Conservation (phyloP, 2,329 filamentous ascomycete genomes). For the Hypoxylon sp. region DNA sequence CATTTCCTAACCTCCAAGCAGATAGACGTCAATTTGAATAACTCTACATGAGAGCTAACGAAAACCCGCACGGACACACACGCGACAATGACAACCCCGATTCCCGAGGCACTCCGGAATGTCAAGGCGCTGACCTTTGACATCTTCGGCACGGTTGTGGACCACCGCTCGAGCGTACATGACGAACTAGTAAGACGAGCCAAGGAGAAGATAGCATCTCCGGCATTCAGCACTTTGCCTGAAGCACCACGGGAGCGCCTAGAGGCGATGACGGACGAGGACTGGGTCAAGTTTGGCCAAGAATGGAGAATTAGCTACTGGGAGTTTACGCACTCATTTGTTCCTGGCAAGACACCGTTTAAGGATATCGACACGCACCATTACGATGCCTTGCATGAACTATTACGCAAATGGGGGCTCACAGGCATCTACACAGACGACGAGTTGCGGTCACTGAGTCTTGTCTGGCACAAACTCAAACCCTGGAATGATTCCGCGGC, state of each 20-base stretch:
- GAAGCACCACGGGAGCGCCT: conserved; percentile 64
- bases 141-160: conserved; percentile 84
- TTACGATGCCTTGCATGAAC: conserved; percentile 69
- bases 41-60: not conserved
- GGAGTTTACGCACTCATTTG: conserved; percentile 70
- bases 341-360: conserved; percentile 66
- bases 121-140: conserved; percentile 78
- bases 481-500: conserved; percentile 76
- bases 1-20: conserved; percentile 4
- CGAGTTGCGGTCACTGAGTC: conserved; percentile 74
- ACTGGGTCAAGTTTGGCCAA: conserved; percentile 77
- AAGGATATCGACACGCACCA: conserved; percentile 82
- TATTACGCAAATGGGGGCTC: conserved; percentile 71
- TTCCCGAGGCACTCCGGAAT: conserved; percentile 41
- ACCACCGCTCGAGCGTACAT: conserved; percentile 80
- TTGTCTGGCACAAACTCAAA: conserved; percentile 79
- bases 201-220: conserved; percentile 63
- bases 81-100: conserved; percentile 28
- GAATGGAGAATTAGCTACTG: conserved; percentile 78
- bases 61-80: not conserved
- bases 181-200: conserved; percentile 69
- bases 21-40: not conserved
- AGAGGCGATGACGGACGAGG: conserved; percentile 64
- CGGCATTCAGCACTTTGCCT: conserved; percentile 61
- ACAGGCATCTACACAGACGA: conserved; percentile 71